A percentile compares a stretch with the other conserved stretches of the same genome.
Conservation (phyloP, 1,284 basidiomycete species). For the Termitomyces sp. region DNA sequence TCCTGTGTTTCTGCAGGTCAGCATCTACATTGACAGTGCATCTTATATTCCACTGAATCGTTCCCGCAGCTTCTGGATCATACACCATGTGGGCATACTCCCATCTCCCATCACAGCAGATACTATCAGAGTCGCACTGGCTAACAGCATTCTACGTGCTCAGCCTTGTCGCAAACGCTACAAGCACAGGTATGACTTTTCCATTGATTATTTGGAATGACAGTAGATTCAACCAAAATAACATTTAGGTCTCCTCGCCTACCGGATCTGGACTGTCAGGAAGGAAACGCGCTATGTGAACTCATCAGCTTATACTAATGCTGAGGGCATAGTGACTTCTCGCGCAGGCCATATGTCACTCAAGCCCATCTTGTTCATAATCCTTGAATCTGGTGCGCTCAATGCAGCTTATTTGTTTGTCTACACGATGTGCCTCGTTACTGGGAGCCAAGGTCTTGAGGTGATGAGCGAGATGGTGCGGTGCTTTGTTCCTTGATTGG, state of each 20-base stretch:
- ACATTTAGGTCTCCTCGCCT: constrained; percentile 2
- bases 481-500: neutral
- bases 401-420: constrained; percentile 6
- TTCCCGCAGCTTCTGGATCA: neutral
- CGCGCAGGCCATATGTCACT: neutral
- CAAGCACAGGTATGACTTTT: neutral
- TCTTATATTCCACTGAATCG: neutral
- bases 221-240: neutral
- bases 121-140: constrained; percentile 5
- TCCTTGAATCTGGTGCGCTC: constrained; percentile 3
- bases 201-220: too few relatives aligned
- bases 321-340: neutral
- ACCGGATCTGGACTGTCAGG: constrained; percentile 1
- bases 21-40: neutral
- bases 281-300: neutral
- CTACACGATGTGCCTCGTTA: constrained; percentile 5
- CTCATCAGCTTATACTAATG: neutral
- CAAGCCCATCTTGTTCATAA: constrained; percentile 6
- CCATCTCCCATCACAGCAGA: constrained; percentile 3
- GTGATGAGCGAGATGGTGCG: constrained; percentile 10
- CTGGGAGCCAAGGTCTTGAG: constrained; percentile 3
- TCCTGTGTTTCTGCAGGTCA: neutral
- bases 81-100: constrained; percentile 9
- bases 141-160: constrained; percentile 4
- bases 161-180: constrained; percentile 5